Evolutionary conservation across 345 rosid species (phyloP).

Genomic region (Boechera divaricarpa): DNA sequence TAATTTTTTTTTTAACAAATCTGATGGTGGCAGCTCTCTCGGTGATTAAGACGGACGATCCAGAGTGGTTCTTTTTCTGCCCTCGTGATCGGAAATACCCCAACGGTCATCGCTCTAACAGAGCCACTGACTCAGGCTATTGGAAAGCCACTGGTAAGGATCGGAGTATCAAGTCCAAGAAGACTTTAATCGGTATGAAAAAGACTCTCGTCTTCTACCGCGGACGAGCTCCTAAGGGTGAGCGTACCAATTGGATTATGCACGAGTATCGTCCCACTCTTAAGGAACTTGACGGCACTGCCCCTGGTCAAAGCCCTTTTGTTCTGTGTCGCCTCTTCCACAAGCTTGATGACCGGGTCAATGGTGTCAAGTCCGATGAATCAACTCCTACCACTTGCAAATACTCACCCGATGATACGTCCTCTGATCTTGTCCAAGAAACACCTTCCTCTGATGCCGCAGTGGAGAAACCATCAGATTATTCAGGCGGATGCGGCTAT

Average conservation of each 20-base stretch:
- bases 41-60: constrained; percentile 78
- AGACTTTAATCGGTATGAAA: constrained; percentile 73
- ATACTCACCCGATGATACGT: constrained; percentile 9
- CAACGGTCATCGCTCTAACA: constrained; percentile 24
- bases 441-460: constrained; percentile 14
- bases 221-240: constrained; percentile 90
- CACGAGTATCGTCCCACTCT: constrained; percentile 74
- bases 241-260: constrained; percentile 86
- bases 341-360: constrained; percentile 14
- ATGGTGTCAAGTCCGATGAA: constrained; percentile 24
- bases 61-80: constrained; percentile 55
- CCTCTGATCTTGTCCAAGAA: constrained; percentile 25
- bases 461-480: constrained; percentile 14
- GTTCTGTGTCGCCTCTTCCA: constrained; percentile 25
- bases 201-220: constrained; percentile 82
- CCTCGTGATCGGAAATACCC: constrained; percentile 32
- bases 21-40: constrained; percentile 54
- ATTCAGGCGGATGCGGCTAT: constrained; percentile 9
- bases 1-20: neutral
- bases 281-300: constrained; percentile 20
- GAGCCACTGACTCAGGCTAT: constrained; percentile 59
- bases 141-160: constrained; percentile 96
- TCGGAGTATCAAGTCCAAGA: constrained; percentile 70
- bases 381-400: neutral
- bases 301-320: constrained; percentile 19